Evolutionary conservation across 352 stramenopile species (phyloP).

Genomic region (Halophytophthora batemanensis): DNA sequence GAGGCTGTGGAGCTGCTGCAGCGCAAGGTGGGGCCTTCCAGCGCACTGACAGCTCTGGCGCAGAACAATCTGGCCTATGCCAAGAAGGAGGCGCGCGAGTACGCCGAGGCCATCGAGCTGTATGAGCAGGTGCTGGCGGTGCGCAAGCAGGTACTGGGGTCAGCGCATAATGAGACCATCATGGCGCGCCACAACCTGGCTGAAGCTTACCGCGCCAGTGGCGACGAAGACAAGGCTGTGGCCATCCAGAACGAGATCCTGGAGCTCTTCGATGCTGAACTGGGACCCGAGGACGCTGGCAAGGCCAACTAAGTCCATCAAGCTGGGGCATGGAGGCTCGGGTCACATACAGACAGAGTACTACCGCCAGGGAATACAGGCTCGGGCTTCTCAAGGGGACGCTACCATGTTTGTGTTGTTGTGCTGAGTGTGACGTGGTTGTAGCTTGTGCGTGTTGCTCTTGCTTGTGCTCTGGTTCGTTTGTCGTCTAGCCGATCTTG

Average conservation of each 20-base stretch:
- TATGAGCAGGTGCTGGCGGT: constrained; percentile 68
- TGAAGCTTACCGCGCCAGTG: constrained; percentile 69
- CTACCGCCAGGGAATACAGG: no score
- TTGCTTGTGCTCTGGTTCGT: constrained; percentile 10
- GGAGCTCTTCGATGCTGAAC: constrained; percentile 60
- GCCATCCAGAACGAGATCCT: constrained; percentile 81
- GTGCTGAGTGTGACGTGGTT: constrained; percentile 20
- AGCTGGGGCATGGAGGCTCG: no score
- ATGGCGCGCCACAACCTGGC: constrained; percentile 81
- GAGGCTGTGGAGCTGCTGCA: constrained; percentile 64
- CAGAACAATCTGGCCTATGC: constrained; percentile 86
- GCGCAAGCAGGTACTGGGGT: constrained; percentile 56
- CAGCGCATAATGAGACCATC: constrained; percentile 76
- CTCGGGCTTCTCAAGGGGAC: no score
- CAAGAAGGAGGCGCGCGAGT: constrained; percentile 71
- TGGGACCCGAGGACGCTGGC: constrained; percentile 21
- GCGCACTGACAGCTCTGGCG: constrained; percentile 64
- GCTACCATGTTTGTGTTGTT: no score
- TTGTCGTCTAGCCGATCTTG: constrained; percentile 59
- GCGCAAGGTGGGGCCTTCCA: constrained; percentile 50
- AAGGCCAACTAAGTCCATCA: neutral
- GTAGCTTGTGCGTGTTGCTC: constrained; percentile 19
- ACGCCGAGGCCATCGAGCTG: constrained; percentile 61
- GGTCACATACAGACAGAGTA: no score
- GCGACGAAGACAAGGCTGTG: constrained; percentile 75